Conservation (phyloP, 1,284 basidiomycete species). For the Apiotrichum brassicae region DNA sequence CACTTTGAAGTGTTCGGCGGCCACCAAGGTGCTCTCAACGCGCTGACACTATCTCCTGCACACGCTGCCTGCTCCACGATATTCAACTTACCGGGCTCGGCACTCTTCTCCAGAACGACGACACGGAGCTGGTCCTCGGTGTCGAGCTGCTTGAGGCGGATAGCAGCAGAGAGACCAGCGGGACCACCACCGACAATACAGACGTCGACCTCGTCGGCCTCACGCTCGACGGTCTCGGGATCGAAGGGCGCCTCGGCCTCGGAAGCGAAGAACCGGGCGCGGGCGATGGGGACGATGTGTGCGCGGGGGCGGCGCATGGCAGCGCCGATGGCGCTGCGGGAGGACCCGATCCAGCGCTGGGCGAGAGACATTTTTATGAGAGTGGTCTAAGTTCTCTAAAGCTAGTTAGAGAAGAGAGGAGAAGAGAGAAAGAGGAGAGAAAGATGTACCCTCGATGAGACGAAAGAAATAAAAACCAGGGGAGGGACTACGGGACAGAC, state of each 20-base stretch:
- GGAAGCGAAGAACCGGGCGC: conserved; percentile 24
- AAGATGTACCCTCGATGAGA: background rate
- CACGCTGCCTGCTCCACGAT: background rate
- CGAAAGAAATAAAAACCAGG: background rate
- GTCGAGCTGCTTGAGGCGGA: conserved; percentile 89
- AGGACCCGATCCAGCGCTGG: conserved; percentile 17
- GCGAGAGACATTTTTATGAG: conserved; percentile 13
- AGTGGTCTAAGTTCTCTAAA: background rate
- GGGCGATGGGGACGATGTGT: background rate
- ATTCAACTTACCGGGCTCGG: conserved; percentile 71
- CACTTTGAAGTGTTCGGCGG: no score
- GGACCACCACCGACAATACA: conserved; percentile 96
- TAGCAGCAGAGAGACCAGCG: conserved; percentile 92
- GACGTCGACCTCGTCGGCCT: conserved; percentile 85
- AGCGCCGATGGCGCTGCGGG: conserved; percentile 12
- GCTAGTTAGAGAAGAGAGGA: background rate
- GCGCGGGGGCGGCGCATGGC: conserved; percentile 11
- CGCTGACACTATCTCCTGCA: no score
- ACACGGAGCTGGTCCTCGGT: conserved; percentile 76
- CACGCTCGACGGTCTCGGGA: conserved; percentile 57
- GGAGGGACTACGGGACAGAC: no score
- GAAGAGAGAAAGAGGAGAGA: background rate
- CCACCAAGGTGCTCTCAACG: no score
- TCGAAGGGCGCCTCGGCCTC: conserved; percentile 34
- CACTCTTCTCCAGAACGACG: conserved; percentile 90